These are phyloP conservation scores for Colletotrichum endophyticum DNA, from an alignment of 2,329 filamentous ascomycete genomes.

Conservation along the genomic window DNA sequence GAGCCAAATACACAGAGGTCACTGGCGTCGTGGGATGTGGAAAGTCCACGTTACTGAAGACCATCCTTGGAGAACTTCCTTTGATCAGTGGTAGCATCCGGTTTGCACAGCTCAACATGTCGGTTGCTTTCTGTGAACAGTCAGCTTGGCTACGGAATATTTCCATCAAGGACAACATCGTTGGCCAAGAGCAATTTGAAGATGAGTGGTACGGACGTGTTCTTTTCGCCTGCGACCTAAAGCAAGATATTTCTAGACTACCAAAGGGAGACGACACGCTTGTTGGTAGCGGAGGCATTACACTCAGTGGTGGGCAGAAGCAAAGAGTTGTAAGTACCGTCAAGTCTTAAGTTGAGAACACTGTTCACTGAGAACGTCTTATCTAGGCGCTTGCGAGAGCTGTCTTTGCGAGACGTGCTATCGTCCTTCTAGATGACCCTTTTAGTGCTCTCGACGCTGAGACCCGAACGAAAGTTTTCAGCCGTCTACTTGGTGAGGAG, in stretches of 20 bases:
- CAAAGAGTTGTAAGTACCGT: conserved; percentile 24
- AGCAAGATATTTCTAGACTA: conserved; percentile 19
- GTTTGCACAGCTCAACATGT: rapidly evolving
- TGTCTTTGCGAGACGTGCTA: background rate
- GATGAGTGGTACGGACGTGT: conserved; percentile 34
- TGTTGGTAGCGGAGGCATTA: conserved; percentile 19
- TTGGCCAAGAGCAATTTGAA: conserved; percentile 25
- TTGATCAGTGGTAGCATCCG: background rate
- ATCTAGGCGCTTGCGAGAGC: conserved; percentile 3
- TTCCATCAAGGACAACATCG: conserved; percentile 24
- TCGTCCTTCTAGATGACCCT: conserved; percentile 8
- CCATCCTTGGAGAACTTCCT: conserved; percentile 24
- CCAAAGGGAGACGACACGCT: conserved; percentile 17
- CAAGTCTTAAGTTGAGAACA: rapidly evolving
- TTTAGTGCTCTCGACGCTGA: conserved; percentile 4
- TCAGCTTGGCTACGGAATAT: conserved; percentile 24
- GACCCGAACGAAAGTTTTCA: conserved; percentile 19
- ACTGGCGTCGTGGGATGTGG: conserved; percentile 15
- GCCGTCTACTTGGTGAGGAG: conserved; percentile 17
- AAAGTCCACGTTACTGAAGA: conserved; percentile 24
- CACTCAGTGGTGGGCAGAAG: conserved; percentile 26
- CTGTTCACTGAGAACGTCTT: background rate
- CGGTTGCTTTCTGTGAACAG: conserved; percentile 24
- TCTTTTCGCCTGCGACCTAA: conserved; percentile 18
- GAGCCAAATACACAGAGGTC: background rate